phyloP scores from a whole-genome alignment of 768 basidiomycete species.

The Leccinum disarticulatum region DNA sequence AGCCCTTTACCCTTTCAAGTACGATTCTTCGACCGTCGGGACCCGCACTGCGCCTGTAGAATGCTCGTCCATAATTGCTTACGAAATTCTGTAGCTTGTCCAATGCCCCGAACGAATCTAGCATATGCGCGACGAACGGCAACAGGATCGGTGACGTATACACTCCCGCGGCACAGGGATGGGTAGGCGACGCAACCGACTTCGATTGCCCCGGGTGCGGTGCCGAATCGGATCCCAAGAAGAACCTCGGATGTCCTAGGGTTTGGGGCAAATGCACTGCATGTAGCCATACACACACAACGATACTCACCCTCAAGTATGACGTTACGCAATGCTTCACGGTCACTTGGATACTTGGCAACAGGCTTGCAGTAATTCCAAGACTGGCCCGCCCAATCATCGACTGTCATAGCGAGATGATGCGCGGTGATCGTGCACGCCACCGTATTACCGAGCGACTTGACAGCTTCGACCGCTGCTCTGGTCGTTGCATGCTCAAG shows the following conservation, averaged over 20 bases:
- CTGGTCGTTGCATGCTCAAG: conserved; percentile 96
- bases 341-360: conserved; percentile 93
- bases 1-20: conserved; percentile 41
- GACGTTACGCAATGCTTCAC: conserved; percentile 75
- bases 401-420: conserved; percentile 90
- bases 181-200: conserved; percentile 64
- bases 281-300: background rate
- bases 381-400: conserved; percentile 94
- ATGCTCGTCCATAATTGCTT: conserved; percentile 72
- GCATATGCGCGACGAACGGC: conserved; percentile 83
- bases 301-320: conserved; percentile 62
- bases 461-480: conserved; percentile 85
- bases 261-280: background rate
- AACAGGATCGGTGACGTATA: conserved; percentile 94
- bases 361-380: conserved; percentile 98
- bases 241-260: conserved; percentile 88
- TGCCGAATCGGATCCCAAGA: conserved; percentile 95
- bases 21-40: conserved; percentile 39
- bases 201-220: conserved; percentile 79
- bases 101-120: conserved; percentile 85
- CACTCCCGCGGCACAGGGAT: conserved; percentile 90
- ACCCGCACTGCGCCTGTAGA: conserved; percentile 55
- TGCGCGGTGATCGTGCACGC: conserved; percentile 98
- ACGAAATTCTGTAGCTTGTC: conserved; percentile 81
- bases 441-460: conserved; percentile 74